Evolutionary conservation across 2,329 filamentous ascomycete genomes (phyloP).

Genomic region (Penicillium hordei): DNA sequence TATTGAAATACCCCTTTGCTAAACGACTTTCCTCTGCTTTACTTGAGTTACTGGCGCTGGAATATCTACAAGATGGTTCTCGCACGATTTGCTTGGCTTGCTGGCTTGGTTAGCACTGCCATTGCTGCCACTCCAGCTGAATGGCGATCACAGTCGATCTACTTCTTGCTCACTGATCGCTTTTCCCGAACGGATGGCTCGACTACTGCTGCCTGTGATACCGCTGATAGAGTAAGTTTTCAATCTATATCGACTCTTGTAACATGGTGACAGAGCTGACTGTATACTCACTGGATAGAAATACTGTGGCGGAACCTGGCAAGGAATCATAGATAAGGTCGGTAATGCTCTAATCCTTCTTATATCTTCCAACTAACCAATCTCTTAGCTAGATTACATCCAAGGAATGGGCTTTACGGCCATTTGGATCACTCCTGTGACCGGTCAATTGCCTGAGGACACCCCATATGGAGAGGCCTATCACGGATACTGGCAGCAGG

Average conservation of each 20-base stretch:
- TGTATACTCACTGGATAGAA: slow-evolving; percentile 3
- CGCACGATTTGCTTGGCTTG: slow-evolving; percentile 18
- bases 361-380: neutral
- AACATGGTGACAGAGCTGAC: neutral
- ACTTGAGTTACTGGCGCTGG: neutral
- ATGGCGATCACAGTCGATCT: slow-evolving; percentile 47
- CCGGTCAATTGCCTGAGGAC: slow-evolving; percentile 36
- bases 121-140: slow-evolving; percentile 35
- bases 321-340: slow-evolving; percentile 44
- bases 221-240: slow-evolving; percentile 22
- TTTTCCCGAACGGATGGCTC: slow-evolving; percentile 45
- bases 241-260: neutral
- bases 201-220: slow-evolving; percentile 35
- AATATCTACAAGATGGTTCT: slow-evolving; percentile 19
- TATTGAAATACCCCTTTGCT: neutral
- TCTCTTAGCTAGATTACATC: slow-evolving; percentile 49
- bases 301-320: slow-evolving; percentile 50
- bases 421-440: slow-evolving; percentile 52
- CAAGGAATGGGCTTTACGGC: slow-evolving; percentile 51
- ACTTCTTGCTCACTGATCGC: slow-evolving; percentile 49
- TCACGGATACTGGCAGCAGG: slow-evolving; percentile 54
- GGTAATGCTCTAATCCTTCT: neutral
- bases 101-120: slow-evolving; percentile 21
- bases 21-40: neutral
- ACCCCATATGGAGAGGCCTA: slow-evolving; percentile 46